Evolutionary conservation across 1,284 basidiomycete genomes (phyloP), one percentile per base, ranked within the genome.

Genomic region (Sparassis latifolia): DNA sequence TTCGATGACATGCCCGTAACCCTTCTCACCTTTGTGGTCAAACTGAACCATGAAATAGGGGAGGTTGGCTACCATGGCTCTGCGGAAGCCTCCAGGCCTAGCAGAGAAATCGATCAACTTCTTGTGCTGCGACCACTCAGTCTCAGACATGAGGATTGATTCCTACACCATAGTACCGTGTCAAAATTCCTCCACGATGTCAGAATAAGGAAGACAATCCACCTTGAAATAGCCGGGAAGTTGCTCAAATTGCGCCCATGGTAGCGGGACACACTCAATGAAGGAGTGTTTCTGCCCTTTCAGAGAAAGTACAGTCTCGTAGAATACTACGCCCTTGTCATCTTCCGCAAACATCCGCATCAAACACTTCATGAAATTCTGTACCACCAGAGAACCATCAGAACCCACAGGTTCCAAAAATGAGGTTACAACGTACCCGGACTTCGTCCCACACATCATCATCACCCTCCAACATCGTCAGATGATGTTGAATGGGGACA

Each of bases 351-450:
- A 94, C 89, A 97, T 93, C 51, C 83, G 83, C 83, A 98, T 96
- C 12, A 99, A 73, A 59, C 92, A 96, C 71, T 99, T 99, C 93
- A 97, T 97, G 64, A 97, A 99, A 66, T 99, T 99, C 92, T 97
- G 54, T 48, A 42, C 43, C 20, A 31, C 44, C 35, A 32, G 9
- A 33, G 33, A 35, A n/a, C 5, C 29, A 35, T 32, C 27, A 43
- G 4, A 20, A 5, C 28, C n/a, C 2, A 12, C 35, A 39, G 29
- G 5, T 29, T n/a, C 4, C 3, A 10, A 44, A 41, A 42, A 37
- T 27, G 45, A 4, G 33, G 31, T 46, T 55, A 41, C 49, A 28
- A 73, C 87, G 50, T 63, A 95, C 94, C 68, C 79, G 79, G 52
- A 93, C 83, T 78, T 97, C 94, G 54, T 97, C 94, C 97, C 97